Evolutionary conservation across 2,329 filamentous ascomycete species (phyloP).

Genomic region (Arthrobotrys pseudoclavata): DNA sequence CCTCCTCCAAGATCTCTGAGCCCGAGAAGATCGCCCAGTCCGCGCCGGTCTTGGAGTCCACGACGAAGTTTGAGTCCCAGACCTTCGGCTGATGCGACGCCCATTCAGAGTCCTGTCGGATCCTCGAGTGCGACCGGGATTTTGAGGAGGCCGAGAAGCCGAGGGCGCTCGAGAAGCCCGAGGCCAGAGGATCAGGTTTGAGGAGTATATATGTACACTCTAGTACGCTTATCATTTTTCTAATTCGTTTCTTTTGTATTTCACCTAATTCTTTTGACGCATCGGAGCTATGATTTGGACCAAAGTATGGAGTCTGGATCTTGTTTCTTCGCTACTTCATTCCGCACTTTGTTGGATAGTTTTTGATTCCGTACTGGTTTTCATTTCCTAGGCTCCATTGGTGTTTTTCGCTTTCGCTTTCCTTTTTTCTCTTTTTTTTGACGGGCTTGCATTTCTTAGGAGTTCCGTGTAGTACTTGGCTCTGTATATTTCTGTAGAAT

Average conservation of each 20-base stretch:
- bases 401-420: not conserved
- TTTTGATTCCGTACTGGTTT: not conserved
- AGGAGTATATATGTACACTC: not conserved
- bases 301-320: conserved; percentile 25
- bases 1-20: conserved; percentile 30
- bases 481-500: conserved; percentile 38
- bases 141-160: conserved; percentile 35
- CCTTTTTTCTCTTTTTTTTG: not conserved
- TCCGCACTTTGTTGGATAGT: not conserved
- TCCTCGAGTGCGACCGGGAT: conserved; percentile 53
- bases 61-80: conserved; percentile 43
- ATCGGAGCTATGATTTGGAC: conserved; percentile 15
- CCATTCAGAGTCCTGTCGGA: conserved; percentile 39
- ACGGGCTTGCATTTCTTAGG: conserved; percentile 23
- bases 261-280: not conserved
- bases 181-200: conserved; percentile 29
- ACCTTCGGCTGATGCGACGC: conserved; percentile 39
- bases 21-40: conserved; percentile 49
- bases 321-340: not conserved
- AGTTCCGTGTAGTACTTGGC: conserved; percentile 18
- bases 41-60: conserved; percentile 53
- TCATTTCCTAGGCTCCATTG: not conserved
- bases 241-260: conserved; percentile 23
- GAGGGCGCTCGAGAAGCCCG: conserved; percentile 49
- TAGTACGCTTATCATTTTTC: conserved; percentile 10